Evolutionary conservation across 805 yeast species (phyloP).

Genomic region (Teunomyces barrocoloradensis): DNA sequence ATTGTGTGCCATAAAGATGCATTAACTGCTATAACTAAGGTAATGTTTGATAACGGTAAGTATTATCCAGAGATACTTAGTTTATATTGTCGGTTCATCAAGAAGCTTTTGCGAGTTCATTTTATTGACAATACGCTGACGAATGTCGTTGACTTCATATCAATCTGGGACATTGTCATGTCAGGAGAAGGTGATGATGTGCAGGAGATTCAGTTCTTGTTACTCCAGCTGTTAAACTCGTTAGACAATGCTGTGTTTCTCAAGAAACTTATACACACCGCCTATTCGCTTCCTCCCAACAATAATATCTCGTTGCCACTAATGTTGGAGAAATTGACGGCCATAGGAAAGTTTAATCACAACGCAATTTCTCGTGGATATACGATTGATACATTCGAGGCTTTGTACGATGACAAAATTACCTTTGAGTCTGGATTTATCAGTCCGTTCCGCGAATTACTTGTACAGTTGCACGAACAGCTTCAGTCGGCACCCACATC

Average conservation of each 20-base stretch:
- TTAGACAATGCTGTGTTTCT: not conserved
- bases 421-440: slow-evolving; percentile 8
- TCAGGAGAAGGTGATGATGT: slow-evolving; percentile 8
- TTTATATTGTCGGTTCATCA: slow-evolving; percentile 26
- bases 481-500: slow-evolving; percentile 1
- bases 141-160: slow-evolving; percentile 11
- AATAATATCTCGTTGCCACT: slow-evolving; percentile 1
- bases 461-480: slow-evolving; percentile 11
- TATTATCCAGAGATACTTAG: slow-evolving; percentile 34
- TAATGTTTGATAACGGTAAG: slow-evolving; percentile 30
- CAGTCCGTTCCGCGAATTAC: slow-evolving; percentile 9
- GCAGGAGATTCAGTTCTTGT: slow-evolving; percentile 20
- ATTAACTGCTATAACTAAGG: slow-evolving; percentile 18
- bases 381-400: not conserved
- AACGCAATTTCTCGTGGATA: slow-evolving; percentile 5
- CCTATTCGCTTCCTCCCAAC: not conserved
- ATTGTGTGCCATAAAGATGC: slow-evolving; percentile 13
- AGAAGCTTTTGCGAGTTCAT: slow-evolving; percentile 15
- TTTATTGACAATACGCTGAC: slow-evolving; percentile 8
- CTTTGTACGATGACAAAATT: slow-evolving; percentile 1
- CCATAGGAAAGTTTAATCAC: slow-evolving; percentile 19
- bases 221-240: slow-evolving; percentile 18
- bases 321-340: slow-evolving; percentile 17
- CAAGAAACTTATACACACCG: not conserved
- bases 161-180: slow-evolving; percentile 9